Percentiles rank a stretch among this genome's conserved stretches.
These are phyloP conservation scores for Nothomitra cinnamomea DNA, from an alignment of 2,329 filamentous ascomycete species.

Conservation along the genomic window DNA sequence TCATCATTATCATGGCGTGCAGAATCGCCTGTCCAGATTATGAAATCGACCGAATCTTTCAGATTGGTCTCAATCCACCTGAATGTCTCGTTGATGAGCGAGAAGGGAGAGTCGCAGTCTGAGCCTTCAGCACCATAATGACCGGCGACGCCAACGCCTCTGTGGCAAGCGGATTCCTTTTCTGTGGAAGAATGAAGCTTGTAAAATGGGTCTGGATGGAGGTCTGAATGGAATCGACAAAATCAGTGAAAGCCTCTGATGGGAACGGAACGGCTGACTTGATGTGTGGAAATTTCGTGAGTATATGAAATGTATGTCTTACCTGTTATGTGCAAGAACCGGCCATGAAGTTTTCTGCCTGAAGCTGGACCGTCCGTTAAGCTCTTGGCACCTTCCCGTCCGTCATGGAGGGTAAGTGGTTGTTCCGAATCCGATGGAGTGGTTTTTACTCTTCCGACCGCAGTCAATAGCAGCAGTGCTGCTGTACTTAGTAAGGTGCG, in stretches of 20 bases:
- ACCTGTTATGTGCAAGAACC: slow-evolving; percentile 84
- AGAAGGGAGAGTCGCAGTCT: slow-evolving; percentile 70
- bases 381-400: neutral
- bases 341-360: slow-evolving; percentile 28
- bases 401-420: neutral
- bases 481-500: neutral
- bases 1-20: slow-evolving; percentile 83
- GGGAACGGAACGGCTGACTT: slow-evolving; percentile 9
- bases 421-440: neutral
- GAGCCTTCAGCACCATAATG: slow-evolving; percentile 71
- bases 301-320: slow-evolving; percentile 18
- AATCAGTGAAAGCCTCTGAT: too few species aligned
- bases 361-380: neutral
- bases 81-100: slow-evolving; percentile 76
- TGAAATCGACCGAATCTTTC: slow-evolving; percentile 67
- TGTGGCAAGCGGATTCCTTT: slow-evolving; percentile 58
- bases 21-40: slow-evolving; percentile 85
- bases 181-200: slow-evolving; percentile 57
- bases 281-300: slow-evolving; percentile 6
- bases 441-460: neutral
- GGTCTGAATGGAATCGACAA: slow-evolving; percentile 37
- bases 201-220: slow-evolving; percentile 85
- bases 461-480: neutral
- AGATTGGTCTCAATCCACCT: slow-evolving; percentile 70
- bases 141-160: slow-evolving; percentile 58